A percentile compares a stretch with the other conserved stretches of the same genome.
Evolutionary conservation across 1,284 basidiomycete genomes (phyloP).

Genomic region (Cryptococcus sp.): DNA sequence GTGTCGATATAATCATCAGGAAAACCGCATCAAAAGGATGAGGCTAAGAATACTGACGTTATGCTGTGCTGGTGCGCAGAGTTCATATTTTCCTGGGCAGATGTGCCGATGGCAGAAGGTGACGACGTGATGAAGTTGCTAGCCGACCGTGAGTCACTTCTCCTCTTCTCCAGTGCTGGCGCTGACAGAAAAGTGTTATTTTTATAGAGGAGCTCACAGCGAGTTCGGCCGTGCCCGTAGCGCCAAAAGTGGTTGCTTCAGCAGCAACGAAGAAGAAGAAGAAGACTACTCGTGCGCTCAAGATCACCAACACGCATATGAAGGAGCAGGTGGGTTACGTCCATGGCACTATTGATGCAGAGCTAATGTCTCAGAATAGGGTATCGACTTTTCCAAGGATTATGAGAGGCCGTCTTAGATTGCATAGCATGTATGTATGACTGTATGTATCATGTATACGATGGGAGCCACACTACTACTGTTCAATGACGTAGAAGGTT

Average conservation of each 20-base stretch:
- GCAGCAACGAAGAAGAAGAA: slow-evolving; percentile 44
- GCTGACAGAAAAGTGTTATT: not conserved
- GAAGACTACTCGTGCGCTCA: slow-evolving; percentile 38
- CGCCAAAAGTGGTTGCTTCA: slow-evolving; percentile 26
- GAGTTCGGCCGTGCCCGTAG: slow-evolving; percentile 22
- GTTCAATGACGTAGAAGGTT: not conserved
- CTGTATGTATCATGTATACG: not conserved
- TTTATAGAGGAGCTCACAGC: slow-evolving; percentile 42
- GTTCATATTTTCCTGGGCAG: slow-evolving; percentile 48
- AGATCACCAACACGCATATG: slow-evolving; percentile 54
- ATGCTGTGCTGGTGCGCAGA: slow-evolving; percentile 22
- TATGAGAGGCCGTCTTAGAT: slow-evolving; percentile 37
- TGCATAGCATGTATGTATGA: not conserved
- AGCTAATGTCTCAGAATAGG: slow-evolving; percentile 23
- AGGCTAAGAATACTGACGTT: not conserved
- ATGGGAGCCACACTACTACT: too few species aligned
- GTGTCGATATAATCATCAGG: slow-evolving; percentile 5
- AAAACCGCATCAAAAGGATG: not conserved
- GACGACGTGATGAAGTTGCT: slow-evolving; percentile 51
- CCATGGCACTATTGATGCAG: not conserved
- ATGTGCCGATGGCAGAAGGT: slow-evolving; percentile 44
- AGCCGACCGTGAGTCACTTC: slow-evolving; percentile 29
- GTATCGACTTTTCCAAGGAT: slow-evolving; percentile 53
- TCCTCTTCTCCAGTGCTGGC: not conserved
- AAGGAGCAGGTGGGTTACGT: slow-evolving; percentile 39